Base-by-base conservation (phyloP, 768 basidiomycete genomes). In the Kwoniella shandongensis region DNA sequence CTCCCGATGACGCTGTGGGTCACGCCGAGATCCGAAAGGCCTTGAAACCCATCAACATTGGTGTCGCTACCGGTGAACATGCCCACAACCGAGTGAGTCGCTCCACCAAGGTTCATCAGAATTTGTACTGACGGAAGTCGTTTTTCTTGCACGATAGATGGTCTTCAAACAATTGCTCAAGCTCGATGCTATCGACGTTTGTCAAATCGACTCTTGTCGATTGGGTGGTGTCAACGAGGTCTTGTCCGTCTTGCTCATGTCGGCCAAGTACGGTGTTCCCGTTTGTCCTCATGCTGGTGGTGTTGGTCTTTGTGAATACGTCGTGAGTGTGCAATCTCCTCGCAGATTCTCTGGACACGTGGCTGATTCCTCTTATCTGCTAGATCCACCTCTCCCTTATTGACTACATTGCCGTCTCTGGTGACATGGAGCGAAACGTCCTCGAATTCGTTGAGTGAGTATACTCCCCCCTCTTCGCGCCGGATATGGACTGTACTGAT, bases 241-340 rank as follows among this genome's bases (percentile, higher is more conserved):
- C n/a, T 79, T 96, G 38, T 85, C 85, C 41, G 89, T 94, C 18
- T 77, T 96, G 50, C 79, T 94, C 51, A 92, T 94, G 90, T 85
- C 89, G 8, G 86, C 89, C 61, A 91, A 92, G 86, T 91, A 88
- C 69, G 88, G 88, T 44, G 81, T 91, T 29, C 85, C 87, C 3
- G 89, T 92, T 13, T 91, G 89, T 70, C 93, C 93, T 10, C 93
- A 97, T 73, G 92, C 93, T 0, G 93, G 93, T 36, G 93, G 93
- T 61, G 89, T 96, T 38, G 91, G 91, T 6, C 80, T 94, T 29
- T 93, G 92, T 72, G 90, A 94, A 80, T 88, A 91, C 77, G 89
- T 89, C 45, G 89, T 91, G 64, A 66, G 66, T 70, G 15, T 3
- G 10, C 38, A 8, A 26, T 27, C 3, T 18, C 18, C 32, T 38